Percentiles rank a stretch among this genome's conserved stretches.
These are phyloP conservation scores for Hygrocybe punicea DNA, from an alignment of 768 basidiomycete genomes.

Conservation along the genomic window DNA sequence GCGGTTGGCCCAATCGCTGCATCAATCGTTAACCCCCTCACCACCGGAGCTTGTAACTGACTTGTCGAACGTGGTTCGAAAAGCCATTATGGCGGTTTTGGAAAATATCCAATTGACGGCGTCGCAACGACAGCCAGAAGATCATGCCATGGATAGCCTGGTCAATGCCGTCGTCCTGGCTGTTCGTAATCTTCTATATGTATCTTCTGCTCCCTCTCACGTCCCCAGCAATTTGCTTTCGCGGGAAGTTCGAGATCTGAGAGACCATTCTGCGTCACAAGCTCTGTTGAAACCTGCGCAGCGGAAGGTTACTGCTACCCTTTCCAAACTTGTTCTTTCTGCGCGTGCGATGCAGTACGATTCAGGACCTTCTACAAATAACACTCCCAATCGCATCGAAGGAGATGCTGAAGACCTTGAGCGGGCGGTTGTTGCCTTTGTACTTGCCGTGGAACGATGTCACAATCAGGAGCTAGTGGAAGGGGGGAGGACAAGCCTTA, in stretches of 20 bases:
- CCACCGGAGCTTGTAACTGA: conserved; percentile 59
- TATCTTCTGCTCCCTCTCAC: conserved; percentile 58
- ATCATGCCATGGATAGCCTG: conserved; percentile 56
- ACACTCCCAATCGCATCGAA: conserved; percentile 68
- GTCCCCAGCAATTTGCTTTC: conserved; percentile 55
- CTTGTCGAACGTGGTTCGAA: conserved; percentile 54
- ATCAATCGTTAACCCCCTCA: conserved; percentile 55
- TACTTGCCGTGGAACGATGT: conserved; percentile 62
- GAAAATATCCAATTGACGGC: conserved; percentile 53
- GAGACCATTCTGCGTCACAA: conserved; percentile 44
- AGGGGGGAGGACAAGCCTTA: conserved; percentile 35
- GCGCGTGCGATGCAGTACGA: conserved; percentile 88
- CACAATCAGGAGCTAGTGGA: conserved; percentile 37
- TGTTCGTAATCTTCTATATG: conserved; percentile 76
- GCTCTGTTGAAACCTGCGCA: conserved; percentile 74
- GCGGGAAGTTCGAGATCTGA: conserved; percentile 45
- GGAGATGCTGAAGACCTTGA: conserved; percentile 75
- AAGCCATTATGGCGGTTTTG: conserved; percentile 60
- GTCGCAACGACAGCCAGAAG: conserved; percentile 46
- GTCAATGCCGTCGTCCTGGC: conserved; percentile 62
- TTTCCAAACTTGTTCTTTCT: conserved; percentile 85
- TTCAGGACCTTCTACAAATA: conserved; percentile 56
- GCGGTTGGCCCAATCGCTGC: conserved; percentile 62
- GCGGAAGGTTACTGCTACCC: conserved; percentile 81
- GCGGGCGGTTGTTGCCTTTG: conserved; percentile 64